Percentiles rank a stretch among this genome's conserved stretches.
These are phyloP conservation scores for Biscogniauxia marginata DNA, from an alignment of 2,329 filamentous ascomycete species.

Conservation along the genomic window DNA sequence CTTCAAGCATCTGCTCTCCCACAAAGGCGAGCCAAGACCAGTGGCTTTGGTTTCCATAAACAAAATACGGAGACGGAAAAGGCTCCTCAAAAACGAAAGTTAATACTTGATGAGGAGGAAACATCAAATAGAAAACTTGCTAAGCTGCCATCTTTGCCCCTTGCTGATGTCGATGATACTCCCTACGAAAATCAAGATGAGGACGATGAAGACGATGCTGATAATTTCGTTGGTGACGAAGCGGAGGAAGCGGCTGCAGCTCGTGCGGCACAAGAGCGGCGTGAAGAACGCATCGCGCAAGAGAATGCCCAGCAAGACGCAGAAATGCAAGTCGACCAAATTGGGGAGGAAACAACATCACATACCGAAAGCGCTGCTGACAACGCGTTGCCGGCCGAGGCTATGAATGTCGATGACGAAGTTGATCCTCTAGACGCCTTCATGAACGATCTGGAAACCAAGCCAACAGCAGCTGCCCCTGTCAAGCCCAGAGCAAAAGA, in stretches of 20 bases:
- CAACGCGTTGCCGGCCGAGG: constrained; percentile 33
- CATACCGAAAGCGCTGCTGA: constrained; percentile 24
- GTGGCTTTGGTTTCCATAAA: constrained; percentile 81
- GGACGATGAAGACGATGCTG: constrained; percentile 69
- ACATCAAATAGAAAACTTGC: constrained; percentile 83
- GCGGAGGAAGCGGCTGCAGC: constrained; percentile 86
- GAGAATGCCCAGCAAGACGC: constrained; percentile 49
- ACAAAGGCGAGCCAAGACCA: constrained; percentile 71
- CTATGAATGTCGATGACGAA: constrained; percentile 64
- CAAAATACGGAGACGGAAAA: constrained; percentile 64
- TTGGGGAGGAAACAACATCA: constrained; percentile 21
- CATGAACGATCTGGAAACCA: constrained; percentile 71
- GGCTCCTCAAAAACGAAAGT: constrained; percentile 65
- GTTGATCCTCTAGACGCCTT: constrained; percentile 96
- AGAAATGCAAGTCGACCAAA: constrained; percentile 40
- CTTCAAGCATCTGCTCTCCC: constrained; percentile 53
- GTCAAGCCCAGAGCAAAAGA: constrained; percentile 37
- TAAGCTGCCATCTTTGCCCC: constrained; percentile 76
- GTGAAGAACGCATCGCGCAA: constrained; percentile 64
- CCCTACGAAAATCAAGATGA: constrained; percentile 60
- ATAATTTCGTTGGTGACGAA: constrained; percentile 77
- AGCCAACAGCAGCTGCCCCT: constrained; percentile 20
- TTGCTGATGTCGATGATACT: constrained; percentile 60
- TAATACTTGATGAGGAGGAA: constrained; percentile 88
- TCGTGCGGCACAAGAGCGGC: constrained; percentile 79